Percentiles rank a stretch among this genome's conserved stretches.
phyloP scores from a whole-genome alignment of 345 rosid genomes.

The Aquilaria sinensis region DNA sequence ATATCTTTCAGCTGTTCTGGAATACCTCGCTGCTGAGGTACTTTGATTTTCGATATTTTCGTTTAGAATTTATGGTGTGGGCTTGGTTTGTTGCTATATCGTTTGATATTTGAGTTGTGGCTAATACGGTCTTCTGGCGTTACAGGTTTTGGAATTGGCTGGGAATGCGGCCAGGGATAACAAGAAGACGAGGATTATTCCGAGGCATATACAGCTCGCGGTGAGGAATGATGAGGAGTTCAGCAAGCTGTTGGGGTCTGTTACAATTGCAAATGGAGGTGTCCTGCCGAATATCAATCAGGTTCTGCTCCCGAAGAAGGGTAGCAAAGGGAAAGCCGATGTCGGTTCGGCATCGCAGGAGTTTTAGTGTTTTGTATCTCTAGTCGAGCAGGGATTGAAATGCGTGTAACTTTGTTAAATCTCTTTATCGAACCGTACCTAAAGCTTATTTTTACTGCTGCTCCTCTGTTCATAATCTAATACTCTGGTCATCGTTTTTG shows the following conservation, averaged over 20 bases:
- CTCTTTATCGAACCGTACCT: not conserved
- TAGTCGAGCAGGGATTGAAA: not conserved
- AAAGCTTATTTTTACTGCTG: not conserved
- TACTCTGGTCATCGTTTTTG: too few relatives aligned
- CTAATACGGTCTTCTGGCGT: not conserved
- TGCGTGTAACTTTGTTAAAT: not conserved
- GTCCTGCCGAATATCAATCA: constrained; percentile 70
- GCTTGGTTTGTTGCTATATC: not conserved
- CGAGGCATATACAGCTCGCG: constrained; percentile 71
- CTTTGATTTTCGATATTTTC: not conserved
- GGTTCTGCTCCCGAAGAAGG: constrained; percentile 47
- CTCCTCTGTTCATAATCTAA: too few relatives aligned
- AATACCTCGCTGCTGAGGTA: constrained; percentile 82
- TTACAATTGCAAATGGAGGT: constrained; percentile 69
- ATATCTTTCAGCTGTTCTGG: constrained; percentile 82
- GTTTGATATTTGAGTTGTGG: not conserved
- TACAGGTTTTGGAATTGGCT: constrained; percentile 64
- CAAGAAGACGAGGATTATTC: constrained; percentile 65
- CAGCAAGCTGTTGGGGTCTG: constrained; percentile 57
- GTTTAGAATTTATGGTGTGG: not conserved
- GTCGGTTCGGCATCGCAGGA: constrained; percentile 63
- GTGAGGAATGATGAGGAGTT: constrained; percentile 67
- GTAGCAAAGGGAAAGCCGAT: constrained; percentile 49
- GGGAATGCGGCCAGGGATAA: constrained; percentile 79
- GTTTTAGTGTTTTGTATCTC: constrained; percentile 16